Evolutionary conservation across 1,284 basidiomycete species (phyloP), one percentile per base, ranked within the genome.

Genomic region (Heliocybe sulcata): DNA sequence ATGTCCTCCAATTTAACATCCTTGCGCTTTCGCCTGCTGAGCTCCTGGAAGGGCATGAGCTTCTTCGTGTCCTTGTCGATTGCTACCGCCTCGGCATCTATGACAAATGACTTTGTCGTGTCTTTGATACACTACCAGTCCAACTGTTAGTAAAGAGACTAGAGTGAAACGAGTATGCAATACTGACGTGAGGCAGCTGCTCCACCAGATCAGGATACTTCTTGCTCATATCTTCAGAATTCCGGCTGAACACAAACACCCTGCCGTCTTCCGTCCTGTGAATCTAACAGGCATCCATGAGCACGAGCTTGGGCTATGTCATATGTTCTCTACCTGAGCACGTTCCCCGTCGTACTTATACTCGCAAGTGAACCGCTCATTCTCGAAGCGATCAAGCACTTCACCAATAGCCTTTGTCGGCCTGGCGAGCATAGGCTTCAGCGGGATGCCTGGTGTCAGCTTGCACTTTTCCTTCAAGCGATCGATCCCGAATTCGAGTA

Each of bases 351-450:
- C 97, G 65, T 99, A 99, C 72, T 99, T 99, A 75, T 98, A 99
- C 74, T 99, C 97, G 73, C 96, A 99, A 3, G 97, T 98, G 69
- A 99, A 99, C 50, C 82, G 82, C 70, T 95, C 94, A 64, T 86
- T 87, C 69, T 99, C 97, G 65, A 99, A 99, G 51, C 95, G 80
- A 72, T 99, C 96, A 20, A 99, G 81, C 4, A 99, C 96, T 71
- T 99, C 97, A n/a, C 90, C 87, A 62, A 99, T 98, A 0, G 96
- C 96, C 69, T 99, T 99, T 0, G 97, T 99, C 2, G 97, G 97
- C 72, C 98, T 99, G n/a, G 97, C 97, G 53, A 99, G 77, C 97
- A 99, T 99, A 6, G 97, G 97, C 67, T 99, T 99, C 45, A 99
- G 79, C 0, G 97, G 97, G 3, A 99, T 87, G 61, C 94, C 93